Base-by-base conservation (phyloP, 129 eudicot genomes). In the Pulicaria dysenterica region DNA sequence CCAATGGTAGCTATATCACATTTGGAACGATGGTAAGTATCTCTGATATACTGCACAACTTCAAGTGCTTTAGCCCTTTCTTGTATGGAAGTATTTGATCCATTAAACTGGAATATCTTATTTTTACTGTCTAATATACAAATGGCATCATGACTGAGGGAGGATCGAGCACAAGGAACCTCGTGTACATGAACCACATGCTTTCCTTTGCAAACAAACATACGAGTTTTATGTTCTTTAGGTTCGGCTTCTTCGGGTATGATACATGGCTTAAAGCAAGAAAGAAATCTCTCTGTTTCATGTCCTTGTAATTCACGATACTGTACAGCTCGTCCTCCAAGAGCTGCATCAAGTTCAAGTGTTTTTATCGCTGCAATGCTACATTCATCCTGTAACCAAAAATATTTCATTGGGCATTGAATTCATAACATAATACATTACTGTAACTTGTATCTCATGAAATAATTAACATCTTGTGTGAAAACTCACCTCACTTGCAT, bases 31-130 rank as follows among this genome's bases (percentile, higher is more conserved):
- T 92, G 98, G 76, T 89, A 87, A 72, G 86, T 87, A 75, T 87
- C 92, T 85, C 78, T 87, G 44, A 92, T 80, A 78, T 92, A 92
- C 84, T 89, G 95, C 15, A 87, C 95, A 72, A 87, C 98, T 82
- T 92, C 95, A 61, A 92, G 80, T 56, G 98, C 96, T 84, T 87
- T 92, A 59, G 96, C 98, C 67, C 98, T 87, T 77, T 92, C 98
- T 85, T 89, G 98, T 72, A 87, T 89, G 40, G 83, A 85, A 50
- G 98, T 87, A 67, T 89, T 92, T 40, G 88, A 89, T 70, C 98
- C 98, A 60, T 79, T 92, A 47, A 89, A 92, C 73, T 92, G 98
- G 74, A 89, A 92, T 45, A 92, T 92, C 74, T 92, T 92, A 24
- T 88, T 77, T 78, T 92, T 69, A 47, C 95, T 80, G 66, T 92